These are phyloP conservation scores for Rhizopus delemar DNA, from an alignment of 371 early-diverging fungal species.

Conservation along the genomic window DNA sequence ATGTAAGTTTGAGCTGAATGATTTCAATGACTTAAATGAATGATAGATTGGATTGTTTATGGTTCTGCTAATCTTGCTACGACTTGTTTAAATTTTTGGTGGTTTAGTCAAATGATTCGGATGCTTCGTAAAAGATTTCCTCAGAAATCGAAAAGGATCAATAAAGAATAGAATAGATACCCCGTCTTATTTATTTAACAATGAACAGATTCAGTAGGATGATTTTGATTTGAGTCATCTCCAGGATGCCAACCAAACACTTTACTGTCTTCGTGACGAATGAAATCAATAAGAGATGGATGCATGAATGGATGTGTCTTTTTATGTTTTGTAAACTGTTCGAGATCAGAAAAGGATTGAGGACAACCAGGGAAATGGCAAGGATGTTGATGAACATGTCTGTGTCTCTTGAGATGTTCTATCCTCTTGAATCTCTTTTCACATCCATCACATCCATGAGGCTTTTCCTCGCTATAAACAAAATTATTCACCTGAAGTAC, in stretches of 20 bases:
- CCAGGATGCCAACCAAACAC: conserved; percentile 29
- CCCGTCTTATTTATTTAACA: not conserved
- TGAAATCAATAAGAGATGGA: conserved; percentile 14
- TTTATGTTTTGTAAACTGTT: conserved; percentile 65
- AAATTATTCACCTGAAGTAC: conserved; percentile 3
- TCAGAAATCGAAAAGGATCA: not conserved
- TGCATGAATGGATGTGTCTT: conserved; percentile 51
- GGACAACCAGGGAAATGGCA: conserved; percentile 71
- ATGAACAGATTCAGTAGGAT: not conserved
- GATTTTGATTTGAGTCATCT: conserved; percentile 14
- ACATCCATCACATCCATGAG: conserved; percentile 58
- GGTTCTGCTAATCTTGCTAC: conserved; percentile 64
- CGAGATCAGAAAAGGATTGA: conserved; percentile 79
- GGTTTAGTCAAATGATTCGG: conserved; percentile 78
- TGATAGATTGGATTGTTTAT: conserved; percentile 56
- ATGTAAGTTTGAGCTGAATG: conserved; percentile 37
- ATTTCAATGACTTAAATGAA: conserved; percentile 2
- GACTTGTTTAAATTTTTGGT: conserved; percentile 73
- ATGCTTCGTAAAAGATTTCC: conserved; percentile 52
- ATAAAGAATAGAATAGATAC: conserved; percentile 1
- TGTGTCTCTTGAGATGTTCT: conserved; percentile 89
- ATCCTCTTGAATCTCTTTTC: conserved; percentile 70
- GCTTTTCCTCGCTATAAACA: conserved; percentile 18
- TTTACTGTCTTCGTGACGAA: conserved; percentile 13
- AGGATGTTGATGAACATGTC: conserved; percentile 74